phyloP scores from a whole-genome alignment of 345 rosid genomes.

The Moringa oleifera region DNA sequence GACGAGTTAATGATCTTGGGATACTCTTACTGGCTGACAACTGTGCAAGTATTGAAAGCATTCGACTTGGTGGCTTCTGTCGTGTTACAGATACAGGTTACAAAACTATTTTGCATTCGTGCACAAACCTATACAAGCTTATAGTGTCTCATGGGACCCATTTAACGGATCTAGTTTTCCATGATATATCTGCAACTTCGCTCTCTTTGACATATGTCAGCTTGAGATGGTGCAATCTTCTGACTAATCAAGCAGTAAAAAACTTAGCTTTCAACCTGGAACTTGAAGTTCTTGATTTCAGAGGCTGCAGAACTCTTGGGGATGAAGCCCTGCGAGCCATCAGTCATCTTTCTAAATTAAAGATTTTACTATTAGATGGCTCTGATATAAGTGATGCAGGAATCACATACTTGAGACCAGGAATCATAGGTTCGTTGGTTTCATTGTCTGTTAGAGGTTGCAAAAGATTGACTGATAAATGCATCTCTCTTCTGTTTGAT shows the following conservation, averaged over 20 bases:
- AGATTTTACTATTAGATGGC: conserved; percentile 58
- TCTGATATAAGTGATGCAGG: conserved; percentile 67
- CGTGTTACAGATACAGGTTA: conserved; percentile 89
- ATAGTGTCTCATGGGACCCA: conserved; percentile 68
- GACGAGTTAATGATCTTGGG: conserved; percentile 87
- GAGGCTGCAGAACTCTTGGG: conserved; percentile 73
- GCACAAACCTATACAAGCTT: conserved; percentile 69
- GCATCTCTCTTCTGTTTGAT: conserved; percentile 57
- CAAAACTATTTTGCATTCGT: conserved; percentile 79
- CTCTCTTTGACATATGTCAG: conserved; percentile 70
- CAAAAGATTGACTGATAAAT: conserved; percentile 76
- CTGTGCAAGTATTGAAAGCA: conserved; percentile 76
- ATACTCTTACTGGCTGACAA: conserved; percentile 85
- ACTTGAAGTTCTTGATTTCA: conserved; percentile 63
- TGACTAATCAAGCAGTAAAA: conserved; percentile 59
- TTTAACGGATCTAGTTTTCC: conserved; percentile 82
- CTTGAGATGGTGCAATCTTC: conserved; percentile 82
- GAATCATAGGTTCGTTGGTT: conserved; percentile 51
- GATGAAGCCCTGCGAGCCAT: conserved; percentile 69
- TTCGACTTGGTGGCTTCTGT: conserved; percentile 82
- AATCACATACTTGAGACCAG: conserved; percentile 36
- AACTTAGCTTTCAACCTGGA: conserved; percentile 51
- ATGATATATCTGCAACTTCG: conserved; percentile 78
- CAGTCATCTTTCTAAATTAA: conserved; percentile 47
- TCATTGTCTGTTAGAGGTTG: conserved; percentile 77